Conservation (phyloP, 177 flowering plant genomes). For the Vitis hybrid region DNA sequence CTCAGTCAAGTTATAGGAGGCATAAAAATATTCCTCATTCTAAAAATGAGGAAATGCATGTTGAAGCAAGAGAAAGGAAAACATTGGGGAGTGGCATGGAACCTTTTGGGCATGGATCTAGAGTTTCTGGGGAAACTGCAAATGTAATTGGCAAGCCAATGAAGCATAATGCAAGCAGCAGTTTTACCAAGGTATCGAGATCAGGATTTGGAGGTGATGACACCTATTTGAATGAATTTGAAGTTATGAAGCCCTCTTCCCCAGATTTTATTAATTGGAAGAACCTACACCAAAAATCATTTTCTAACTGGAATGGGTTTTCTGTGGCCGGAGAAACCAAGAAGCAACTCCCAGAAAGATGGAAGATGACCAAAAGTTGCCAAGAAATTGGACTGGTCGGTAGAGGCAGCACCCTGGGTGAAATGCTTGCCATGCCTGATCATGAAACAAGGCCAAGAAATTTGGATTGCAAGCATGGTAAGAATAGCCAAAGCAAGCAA, state of each 20-base stretch:
- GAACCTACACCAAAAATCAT: not conserved
- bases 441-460: constrained; percentile 5
- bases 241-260: not conserved
- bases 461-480: constrained; percentile 8
- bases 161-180: not conserved
- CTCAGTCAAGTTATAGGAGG: constrained; percentile 9
- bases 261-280: constrained; percentile 1
- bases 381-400: constrained; percentile 13
- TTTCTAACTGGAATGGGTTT: constrained; percentile 5
- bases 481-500: not conserved
- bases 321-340: constrained; percentile 11
- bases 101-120: constrained; percentile 6
- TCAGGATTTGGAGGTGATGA: constrained; percentile 1
- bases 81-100: constrained; percentile 5
- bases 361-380: constrained; percentile 12
- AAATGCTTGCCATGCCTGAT: constrained; percentile 19
- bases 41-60: not conserved
- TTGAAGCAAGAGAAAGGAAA: constrained; percentile 11
- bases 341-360: constrained; percentile 15
- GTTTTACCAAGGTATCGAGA: not conserved
- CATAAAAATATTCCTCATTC: constrained; percentile 5
- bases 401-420: constrained; percentile 18
- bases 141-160: not conserved
- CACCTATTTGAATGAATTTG: not conserved
- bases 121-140: constrained; percentile 4